Percentiles rank a stretch among this genome's conserved stretches.
phyloP scores from a whole-genome alignment of 176 grass and related monocot genomes.

The Carex myosuroides region DNA sequence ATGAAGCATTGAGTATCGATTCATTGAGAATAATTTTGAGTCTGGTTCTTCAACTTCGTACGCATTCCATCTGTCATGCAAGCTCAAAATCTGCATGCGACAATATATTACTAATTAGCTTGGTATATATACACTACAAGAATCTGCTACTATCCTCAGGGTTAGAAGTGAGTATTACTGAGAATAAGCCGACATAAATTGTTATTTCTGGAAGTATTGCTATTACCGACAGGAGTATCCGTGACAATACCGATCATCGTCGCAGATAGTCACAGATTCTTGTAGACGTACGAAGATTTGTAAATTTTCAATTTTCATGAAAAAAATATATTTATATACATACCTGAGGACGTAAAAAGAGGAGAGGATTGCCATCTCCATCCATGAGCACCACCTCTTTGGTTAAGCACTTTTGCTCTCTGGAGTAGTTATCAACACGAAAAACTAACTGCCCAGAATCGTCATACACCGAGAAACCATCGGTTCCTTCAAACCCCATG shows the following conservation, averaged over 20 bases:
- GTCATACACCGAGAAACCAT: constrained; percentile 38
- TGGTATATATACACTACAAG: too few species aligned
- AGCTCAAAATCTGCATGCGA: background rate
- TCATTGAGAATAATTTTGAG: background rate
- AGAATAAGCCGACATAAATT: too few species aligned
- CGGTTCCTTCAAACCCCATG: constrained; percentile 31
- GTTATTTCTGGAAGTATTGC: too few species aligned
- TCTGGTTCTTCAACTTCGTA: background rate
- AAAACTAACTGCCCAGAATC: background rate
- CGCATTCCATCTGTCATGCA: background rate
- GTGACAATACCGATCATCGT: too few species aligned
- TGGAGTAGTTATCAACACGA: constrained; percentile 73
- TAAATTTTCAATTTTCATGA: background rate
- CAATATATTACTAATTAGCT: too few species aligned
- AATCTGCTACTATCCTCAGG: too few species aligned
- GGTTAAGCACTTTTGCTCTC: constrained; percentile 39
- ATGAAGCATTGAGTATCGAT: background rate
- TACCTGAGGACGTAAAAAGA: constrained; percentile 56
- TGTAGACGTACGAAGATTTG: too few species aligned
- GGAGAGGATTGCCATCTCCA: constrained; percentile 37
- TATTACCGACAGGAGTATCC: too few species aligned
- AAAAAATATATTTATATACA: background rate
- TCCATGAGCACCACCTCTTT: constrained; percentile 73
- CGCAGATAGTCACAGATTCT: too few species aligned
- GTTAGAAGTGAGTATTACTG: too few species aligned